These are phyloP conservation scores for Penicillium mononematosum DNA, from an alignment of 495 filamentous ascomycete species.

Conservation along the genomic window DNA sequence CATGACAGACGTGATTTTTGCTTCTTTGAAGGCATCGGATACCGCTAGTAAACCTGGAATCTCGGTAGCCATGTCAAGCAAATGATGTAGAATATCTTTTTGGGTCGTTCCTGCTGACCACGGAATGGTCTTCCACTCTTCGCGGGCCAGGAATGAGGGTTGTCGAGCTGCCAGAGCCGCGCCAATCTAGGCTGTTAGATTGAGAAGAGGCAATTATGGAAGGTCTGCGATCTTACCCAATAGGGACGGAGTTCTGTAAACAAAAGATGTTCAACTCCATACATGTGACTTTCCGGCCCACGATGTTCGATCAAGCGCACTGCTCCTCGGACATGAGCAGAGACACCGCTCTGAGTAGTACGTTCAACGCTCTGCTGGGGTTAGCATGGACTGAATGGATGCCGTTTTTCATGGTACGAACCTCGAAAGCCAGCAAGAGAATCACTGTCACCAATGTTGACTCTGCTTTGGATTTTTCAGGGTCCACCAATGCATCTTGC, in stretches of 20 bases:
- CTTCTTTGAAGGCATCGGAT: constrained; percentile 34
- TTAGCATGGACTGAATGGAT: constrained; percentile 13
- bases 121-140: constrained; percentile 47
- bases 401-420: constrained; percentile 4
- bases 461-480: constrained; percentile 44
- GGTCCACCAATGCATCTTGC: constrained; percentile 42
- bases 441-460: constrained; percentile 46
- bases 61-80: constrained; percentile 43
- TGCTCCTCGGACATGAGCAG: constrained; percentile 44
- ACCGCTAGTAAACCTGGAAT: constrained; percentile 36
- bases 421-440: constrained; percentile 47
- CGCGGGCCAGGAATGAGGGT: constrained; percentile 38
- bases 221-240: constrained; percentile 34
- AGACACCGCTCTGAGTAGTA: constrained; percentile 36
- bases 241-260: constrained; percentile 47
- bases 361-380: constrained; percentile 39
- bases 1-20: constrained; percentile 20
- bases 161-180: constrained; percentile 34
- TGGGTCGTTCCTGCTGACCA: constrained; percentile 43
- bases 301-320: constrained; percentile 46
- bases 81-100: constrained; percentile 44
- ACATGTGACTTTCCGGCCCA: constrained; percentile 46
- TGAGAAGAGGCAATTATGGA: background rate
- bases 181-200: constrained; percentile 30
- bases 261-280: constrained; percentile 45